Evolutionary conservation across 768 basidiomycete genomes (phyloP).

Genomic region (Kwoniella botswanensis): DNA sequence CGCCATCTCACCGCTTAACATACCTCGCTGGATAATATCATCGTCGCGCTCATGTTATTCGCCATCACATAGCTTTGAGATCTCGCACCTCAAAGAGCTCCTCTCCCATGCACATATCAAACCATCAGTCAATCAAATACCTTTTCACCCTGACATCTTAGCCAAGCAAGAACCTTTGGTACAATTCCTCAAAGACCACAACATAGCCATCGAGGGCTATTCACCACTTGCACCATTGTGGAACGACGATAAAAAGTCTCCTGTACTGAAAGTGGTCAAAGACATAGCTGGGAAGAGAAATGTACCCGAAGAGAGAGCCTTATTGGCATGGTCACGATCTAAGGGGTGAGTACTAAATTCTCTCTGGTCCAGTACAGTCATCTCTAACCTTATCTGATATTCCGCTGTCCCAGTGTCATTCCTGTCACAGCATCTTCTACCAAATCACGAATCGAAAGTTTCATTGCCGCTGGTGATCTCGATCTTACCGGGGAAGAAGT

Average conservation of each 20-base stretch:
- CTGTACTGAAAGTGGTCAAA: slow-evolving; percentile 27
- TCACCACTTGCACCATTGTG: slow-evolving; percentile 30
- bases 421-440: slow-evolving; percentile 33
- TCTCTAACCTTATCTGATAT: not conserved
- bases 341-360: slow-evolving; percentile 30
- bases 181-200: slow-evolving; percentile 22
- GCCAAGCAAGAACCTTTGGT: slow-evolving; percentile 17
- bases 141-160: slow-evolving; percentile 35
- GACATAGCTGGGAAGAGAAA: slow-evolving; percentile 22
- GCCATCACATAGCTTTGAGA: slow-evolving; percentile 24
- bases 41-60: not conserved
- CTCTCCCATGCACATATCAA: slow-evolving; percentile 23
- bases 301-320: slow-evolving; percentile 32
- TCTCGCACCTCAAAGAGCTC: slow-evolving; percentile 32
- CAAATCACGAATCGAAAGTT: slow-evolving; percentile 23
- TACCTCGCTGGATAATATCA: no score
- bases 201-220: slow-evolving; percentile 37
- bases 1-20: no score
- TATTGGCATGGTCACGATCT: slow-evolving; percentile 39
- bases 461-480: slow-evolving; percentile 33
- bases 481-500: slow-evolving; percentile 44
- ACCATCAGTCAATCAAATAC: slow-evolving; percentile 45
- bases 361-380: not conserved
- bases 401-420: slow-evolving; percentile 30
- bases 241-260: slow-evolving; percentile 9